Evolutionary conservation across 805 yeast genomes (phyloP), one percentile per base, ranked within the genome.

Genomic region (Saccharomycopsis fermentans): DNA sequence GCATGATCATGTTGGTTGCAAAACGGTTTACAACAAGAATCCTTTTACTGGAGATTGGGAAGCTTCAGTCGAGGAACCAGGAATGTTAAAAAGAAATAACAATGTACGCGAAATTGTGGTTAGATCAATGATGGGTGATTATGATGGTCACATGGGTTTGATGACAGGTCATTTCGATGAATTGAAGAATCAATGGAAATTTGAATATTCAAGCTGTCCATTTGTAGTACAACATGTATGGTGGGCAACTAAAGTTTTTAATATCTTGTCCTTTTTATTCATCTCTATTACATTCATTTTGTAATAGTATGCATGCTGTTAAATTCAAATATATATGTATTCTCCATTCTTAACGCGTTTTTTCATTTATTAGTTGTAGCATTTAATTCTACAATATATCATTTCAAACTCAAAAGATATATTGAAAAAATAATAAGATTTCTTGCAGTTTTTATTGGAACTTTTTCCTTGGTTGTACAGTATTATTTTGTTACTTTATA

Each of bases 1-100:
- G 0, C 99, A 94, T 71, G 99, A 94, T 68, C 99, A 94, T 67
- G 91, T 85, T 63, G 99, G 99, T 1, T 94, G 99, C 68, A 84
- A 82, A 64, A 80, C 83, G 39, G 77, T 78, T 69, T 89, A 87
- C 69, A 81, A 79, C 67, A 75, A 67, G 59, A 69, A 77, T 55
- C 61, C 63, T 8, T 67, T 68, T 1, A 67, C 68, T 19, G 76
- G 75, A 4, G 71, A 73, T 17, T 87, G 95, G 95, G 81, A 80
- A 63, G 66, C 68, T 3, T 68, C 69, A 51, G 65, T 24, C 1
- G 50, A 43, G n/a, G 29, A 43, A 43, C 12, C 50, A 43, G 24
- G 17, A 5, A 43, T 24, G n/a, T 9, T 24, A n/a, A 37, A 63
- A 0, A 63, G 66, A 34, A 70, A 66, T 19, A 66, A 68, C n/a